A percentile compares a stretch with the other conserved stretches of the same genome.
Evolutionary conservation across 352 stramenopile species (phyloP).

Genomic region (Phytopythium chamaehyphon): DNA sequence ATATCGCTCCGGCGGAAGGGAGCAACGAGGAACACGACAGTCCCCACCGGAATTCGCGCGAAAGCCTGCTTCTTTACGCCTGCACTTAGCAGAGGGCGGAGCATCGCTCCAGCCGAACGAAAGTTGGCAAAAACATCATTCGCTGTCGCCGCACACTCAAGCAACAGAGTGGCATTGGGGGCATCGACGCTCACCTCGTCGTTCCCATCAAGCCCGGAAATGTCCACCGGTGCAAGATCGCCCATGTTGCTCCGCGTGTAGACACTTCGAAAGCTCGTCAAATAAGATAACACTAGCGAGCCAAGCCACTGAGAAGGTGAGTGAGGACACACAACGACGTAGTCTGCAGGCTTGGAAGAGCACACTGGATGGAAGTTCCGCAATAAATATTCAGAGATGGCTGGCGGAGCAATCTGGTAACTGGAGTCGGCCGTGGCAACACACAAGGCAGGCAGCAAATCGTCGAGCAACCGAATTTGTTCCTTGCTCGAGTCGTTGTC

Average conservation of each 20-base stretch:
- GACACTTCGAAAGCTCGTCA: conserved; percentile 63
- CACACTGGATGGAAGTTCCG: conserved; percentile 63
- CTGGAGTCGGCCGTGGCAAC: conserved; percentile 51
- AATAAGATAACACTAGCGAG: conserved; percentile 63
- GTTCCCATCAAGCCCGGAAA: conserved; percentile 32
- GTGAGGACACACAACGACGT: conserved; percentile 66
- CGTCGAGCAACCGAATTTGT: background rate
- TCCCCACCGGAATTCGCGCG: conserved; percentile 52
- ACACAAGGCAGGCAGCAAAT: conserved; percentile 22
- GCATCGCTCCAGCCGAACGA: conserved; percentile 47
- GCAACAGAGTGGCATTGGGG: conserved; percentile 46
- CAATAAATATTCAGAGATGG: conserved; percentile 77
- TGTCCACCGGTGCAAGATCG: conserved; percentile 49
- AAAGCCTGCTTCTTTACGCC: conserved; percentile 61
- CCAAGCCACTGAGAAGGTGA: conserved; percentile 71
- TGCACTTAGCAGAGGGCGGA: conserved; percentile 43
- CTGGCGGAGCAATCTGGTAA: conserved; percentile 41
- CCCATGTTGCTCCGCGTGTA: conserved; percentile 70
- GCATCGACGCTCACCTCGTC: conserved; percentile 42
- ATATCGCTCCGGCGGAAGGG: conserved; percentile 59
- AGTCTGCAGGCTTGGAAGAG: conserved; percentile 63
- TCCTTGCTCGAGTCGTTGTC: background rate
- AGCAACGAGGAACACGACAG: conserved; percentile 68
- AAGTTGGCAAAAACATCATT: conserved; percentile 65
- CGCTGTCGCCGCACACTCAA: conserved; percentile 47